phyloP scores from a whole-genome alignment of 1,284 basidiomycete species.

The Fistulina hepatica region DNA sequence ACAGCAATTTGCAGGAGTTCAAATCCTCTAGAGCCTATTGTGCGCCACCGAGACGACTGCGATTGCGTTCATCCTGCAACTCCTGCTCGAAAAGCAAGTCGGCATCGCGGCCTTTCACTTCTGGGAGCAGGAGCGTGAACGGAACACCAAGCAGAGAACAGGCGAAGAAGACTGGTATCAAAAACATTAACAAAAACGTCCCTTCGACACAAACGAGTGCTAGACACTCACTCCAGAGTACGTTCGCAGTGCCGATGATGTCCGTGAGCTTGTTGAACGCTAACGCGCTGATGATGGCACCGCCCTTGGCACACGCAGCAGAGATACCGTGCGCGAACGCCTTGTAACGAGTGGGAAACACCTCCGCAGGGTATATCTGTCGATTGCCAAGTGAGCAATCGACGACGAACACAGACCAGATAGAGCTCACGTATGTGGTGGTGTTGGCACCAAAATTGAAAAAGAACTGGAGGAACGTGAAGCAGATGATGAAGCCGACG shows the following conservation, averaged over 20 bases:
- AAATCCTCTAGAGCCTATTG: too few species aligned
- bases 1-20: too few species aligned
- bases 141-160: slow-evolving; percentile 47
- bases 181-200: too few species aligned
- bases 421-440: slow-evolving; percentile 31
- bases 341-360: slow-evolving; percentile 80
- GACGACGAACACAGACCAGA: slow-evolving; percentile 73
- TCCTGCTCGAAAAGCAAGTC: slow-evolving; percentile 53
- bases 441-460: slow-evolving; percentile 50
- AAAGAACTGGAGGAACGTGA: slow-evolving; percentile 68
- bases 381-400: too few species aligned
- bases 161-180: slow-evolving; percentile 53
- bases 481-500: slow-evolving; percentile 59
- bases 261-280: slow-evolving; percentile 64
- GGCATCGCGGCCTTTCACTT: slow-evolving; percentile 66
- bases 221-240: slow-evolving; percentile 47
- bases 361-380: slow-evolving; percentile 82
- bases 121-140: slow-evolving; percentile 67
- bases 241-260: slow-evolving; percentile 49
- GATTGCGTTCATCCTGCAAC: slow-evolving; percentile 26
- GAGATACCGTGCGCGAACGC: slow-evolving; percentile 81
- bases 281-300: slow-evolving; percentile 76
- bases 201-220: slow-evolving; percentile 17
- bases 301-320: slow-evolving; percentile 74
- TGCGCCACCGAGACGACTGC: too few species aligned